phyloP scores from a whole-genome alignment of 179 eudicot species.

The Spergularia azorica region DNA sequence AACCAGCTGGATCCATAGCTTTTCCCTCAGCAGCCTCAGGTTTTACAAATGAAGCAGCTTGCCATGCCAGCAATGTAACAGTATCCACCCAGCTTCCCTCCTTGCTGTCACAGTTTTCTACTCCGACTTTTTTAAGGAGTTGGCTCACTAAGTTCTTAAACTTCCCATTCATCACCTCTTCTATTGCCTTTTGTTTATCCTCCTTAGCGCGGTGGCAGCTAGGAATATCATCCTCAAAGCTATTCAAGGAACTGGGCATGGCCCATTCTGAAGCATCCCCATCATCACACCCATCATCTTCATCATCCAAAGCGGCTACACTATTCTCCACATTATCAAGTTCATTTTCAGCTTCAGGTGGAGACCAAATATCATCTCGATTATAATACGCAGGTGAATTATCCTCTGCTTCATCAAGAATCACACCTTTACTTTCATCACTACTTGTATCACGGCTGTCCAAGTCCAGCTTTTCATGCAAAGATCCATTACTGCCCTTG shows the following conservation, averaged over 20 bases:
- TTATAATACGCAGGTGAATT: slow-evolving; percentile 34
- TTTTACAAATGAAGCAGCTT: slow-evolving; percentile 75
- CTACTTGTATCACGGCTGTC: slow-evolving; percentile 17
- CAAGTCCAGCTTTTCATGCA: slow-evolving; percentile 20
- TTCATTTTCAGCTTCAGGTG: slow-evolving; percentile 70
- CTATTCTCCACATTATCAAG: slow-evolving; percentile 57
- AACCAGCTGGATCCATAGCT: slow-evolving; percentile 87
- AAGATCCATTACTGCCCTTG: slow-evolving; percentile 21
- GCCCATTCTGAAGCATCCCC: slow-evolving; percentile 69
- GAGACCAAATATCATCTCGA: slow-evolving; percentile 64
- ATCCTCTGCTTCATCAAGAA: slow-evolving; percentile 40
- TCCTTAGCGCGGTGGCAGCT: slow-evolving; percentile 52
- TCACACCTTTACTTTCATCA: slow-evolving; percentile 27
- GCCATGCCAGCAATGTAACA: slow-evolving; percentile 83
- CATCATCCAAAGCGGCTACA: slow-evolving; percentile 57
- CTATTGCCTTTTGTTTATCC: slow-evolving; percentile 56
- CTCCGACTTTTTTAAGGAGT: slow-evolving; percentile 58
- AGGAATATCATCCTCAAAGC: slow-evolving; percentile 45
- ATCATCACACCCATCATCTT: slow-evolving; percentile 75
- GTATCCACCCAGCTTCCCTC: slow-evolving; percentile 76
- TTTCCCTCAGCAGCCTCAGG: slow-evolving; percentile 70
- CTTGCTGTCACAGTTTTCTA: slow-evolving; percentile 37
- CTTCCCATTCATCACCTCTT: slow-evolving; percentile 77
- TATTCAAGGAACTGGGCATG: slow-evolving; percentile 54
- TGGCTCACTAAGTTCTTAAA: slow-evolving; percentile 75